Conservation (phyloP, 2,329 filamentous ascomycete genomes). For the Ilyonectria sp. region DNA sequence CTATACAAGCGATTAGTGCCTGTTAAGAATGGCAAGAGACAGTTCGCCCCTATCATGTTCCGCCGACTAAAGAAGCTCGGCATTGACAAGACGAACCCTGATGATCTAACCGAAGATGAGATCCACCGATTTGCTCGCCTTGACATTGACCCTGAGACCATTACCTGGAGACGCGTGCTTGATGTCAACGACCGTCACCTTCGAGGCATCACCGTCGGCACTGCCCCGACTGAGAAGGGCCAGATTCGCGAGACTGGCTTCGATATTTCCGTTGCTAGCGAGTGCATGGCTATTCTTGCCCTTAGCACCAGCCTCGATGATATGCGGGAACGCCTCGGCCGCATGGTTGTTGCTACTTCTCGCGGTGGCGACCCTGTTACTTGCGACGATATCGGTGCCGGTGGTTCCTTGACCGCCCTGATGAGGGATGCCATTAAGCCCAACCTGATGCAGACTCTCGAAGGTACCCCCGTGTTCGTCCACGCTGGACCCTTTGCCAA, state of each 20-base stretch:
- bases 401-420: constrained; percentile 91
- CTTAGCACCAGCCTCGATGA: constrained; percentile 90
- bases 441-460: constrained; percentile 97
- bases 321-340: constrained; percentile 92
- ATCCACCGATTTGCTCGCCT: constrained; percentile 90
- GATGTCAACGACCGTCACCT: constrained; percentile 98
- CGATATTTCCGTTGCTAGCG: constrained; percentile 97
- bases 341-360: constrained; percentile 96
- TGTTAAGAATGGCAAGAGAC: constrained; percentile 88
- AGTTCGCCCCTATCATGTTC: constrained; percentile 93
- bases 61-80: constrained; percentile 94
- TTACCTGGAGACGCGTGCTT: constrained; percentile 95
- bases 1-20: constrained; percentile 92
- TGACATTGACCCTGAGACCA: constrained; percentile 96
- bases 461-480: constrained; percentile 97
- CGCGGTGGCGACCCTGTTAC: constrained; percentile 90
- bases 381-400: constrained; percentile 94
- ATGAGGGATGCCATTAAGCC: constrained; percentile 99
- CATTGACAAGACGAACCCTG: constrained; percentile 93
- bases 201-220: constrained; percentile 89
- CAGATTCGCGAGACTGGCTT: constrained; percentile 92
- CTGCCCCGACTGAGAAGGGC: constrained; percentile 91
- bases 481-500: constrained; percentile 98
- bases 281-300: constrained; percentile 98
- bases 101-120: constrained; percentile 92